phyloP scores from a whole-genome alignment of 1,284 basidiomycete genomes.

The Leccinum variabile region DNA sequence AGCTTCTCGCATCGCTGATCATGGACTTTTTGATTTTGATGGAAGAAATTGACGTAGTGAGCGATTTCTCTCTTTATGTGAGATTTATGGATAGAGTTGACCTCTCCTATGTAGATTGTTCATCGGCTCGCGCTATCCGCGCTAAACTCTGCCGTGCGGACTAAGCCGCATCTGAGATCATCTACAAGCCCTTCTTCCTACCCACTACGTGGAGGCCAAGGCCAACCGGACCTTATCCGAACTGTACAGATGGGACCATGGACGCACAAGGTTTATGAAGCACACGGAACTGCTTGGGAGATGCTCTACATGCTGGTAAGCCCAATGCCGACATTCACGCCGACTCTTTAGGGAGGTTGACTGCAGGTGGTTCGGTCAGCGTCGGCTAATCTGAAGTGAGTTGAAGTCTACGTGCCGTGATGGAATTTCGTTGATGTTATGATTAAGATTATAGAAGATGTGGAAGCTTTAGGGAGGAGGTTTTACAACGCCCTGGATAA shows the following conservation, averaged over 20 bases:
- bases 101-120: slow-evolving; percentile 61
- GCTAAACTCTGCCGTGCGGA: slow-evolving; percentile 91
- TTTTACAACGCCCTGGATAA: slow-evolving; percentile 60
- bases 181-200: slow-evolving; percentile 73
- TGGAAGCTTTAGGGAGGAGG: slow-evolving; percentile 50
- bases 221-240: slow-evolving; percentile 82
- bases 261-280: slow-evolving; percentile 92
- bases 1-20: slow-evolving; percentile 74
- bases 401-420: too few relatives aligned
- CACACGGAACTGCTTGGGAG: slow-evolving; percentile 96
- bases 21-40: slow-evolving; percentile 91
- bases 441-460: slow-evolving; percentile 48
- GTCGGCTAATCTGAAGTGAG: too few relatives aligned
- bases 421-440: too few relatives aligned
- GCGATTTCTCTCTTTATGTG: slow-evolving; percentile 24
- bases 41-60: slow-evolving; percentile 81
- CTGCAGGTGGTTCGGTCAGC: too few relatives aligned
- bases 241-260: slow-evolving; percentile 98
- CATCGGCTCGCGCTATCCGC: slow-evolving; percentile 85
- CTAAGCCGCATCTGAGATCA: slow-evolving; percentile 91
- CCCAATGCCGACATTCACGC: not conserved
- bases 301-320: slow-evolving; percentile 92
- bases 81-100: slow-evolving; percentile 3
- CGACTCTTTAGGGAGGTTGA: not conserved
- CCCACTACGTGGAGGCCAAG: slow-evolving; percentile 82